These are phyloP conservation scores for Eremothecium coryli DNA, from an alignment of 1,139 yeast genomes.

Conservation along the genomic window DNA sequence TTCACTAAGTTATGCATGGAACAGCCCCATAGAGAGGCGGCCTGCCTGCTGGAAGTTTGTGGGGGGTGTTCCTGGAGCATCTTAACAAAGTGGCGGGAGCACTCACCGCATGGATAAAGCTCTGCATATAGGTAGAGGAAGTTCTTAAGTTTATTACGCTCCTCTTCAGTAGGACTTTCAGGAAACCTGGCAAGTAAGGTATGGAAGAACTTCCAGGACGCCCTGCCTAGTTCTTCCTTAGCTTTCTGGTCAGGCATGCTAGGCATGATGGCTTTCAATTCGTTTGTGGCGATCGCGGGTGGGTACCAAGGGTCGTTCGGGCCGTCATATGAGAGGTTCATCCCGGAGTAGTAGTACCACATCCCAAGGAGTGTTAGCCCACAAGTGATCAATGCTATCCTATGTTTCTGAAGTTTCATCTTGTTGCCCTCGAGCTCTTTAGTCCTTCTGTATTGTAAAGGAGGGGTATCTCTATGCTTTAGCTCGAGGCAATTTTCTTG, in stretches of 20 bases:
- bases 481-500: too few species aligned
- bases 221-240: slow-evolving; percentile 49
- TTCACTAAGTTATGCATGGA: slow-evolving; percentile 86
- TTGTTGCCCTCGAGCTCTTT: not conserved
- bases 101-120: slow-evolving; percentile 88
- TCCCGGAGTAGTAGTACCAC: slow-evolving; percentile 10
- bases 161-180: slow-evolving; percentile 58
- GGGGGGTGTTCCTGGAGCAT: slow-evolving; percentile 71
- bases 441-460: too few species aligned
- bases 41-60: slow-evolving; percentile 64
- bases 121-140: slow-evolving; percentile 58
- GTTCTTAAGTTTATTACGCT: slow-evolving; percentile 49
- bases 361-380: slow-evolving; percentile 7
- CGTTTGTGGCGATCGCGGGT: not conserved
- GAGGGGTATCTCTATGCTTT: too few species aligned
- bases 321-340: slow-evolving; percentile 14
- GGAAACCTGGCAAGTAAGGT: slow-evolving; percentile 90
- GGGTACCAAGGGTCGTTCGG: slow-evolving; percentile 6
- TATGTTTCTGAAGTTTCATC: slow-evolving; percentile 9
- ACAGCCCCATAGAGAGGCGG: slow-evolving; percentile 96
- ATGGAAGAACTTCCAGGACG: slow-evolving; percentile 87
- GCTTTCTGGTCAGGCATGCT: slow-evolving; percentile 61
- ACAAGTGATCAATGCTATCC: slow-evolving; percentile 5
- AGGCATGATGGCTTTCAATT: slow-evolving; percentile 50
- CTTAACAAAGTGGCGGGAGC: slow-evolving; percentile 81